Base-by-base conservation (phyloP, 2,329 filamentous ascomycete genomes). In the Fusarium acutatum region DNA sequence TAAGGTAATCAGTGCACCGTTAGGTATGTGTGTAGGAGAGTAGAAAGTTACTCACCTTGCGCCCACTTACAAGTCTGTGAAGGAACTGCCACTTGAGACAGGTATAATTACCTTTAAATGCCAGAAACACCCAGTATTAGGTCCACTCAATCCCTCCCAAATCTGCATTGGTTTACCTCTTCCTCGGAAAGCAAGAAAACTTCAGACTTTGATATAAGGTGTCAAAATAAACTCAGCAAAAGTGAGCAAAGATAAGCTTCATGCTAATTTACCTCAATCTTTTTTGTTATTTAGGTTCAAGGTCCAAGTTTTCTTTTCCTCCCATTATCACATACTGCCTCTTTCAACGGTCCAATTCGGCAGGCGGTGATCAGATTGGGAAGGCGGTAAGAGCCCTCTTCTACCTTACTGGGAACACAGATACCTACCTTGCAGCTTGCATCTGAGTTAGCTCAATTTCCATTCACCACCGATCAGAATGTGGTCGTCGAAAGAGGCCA, bases 401-500 rank as follows among this genome's bases (percentile, higher is more conserved):
- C 13, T 11, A 40, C 5, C 22, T 14, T 40, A 22, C 20, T 10
- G 2, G 47, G 26, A 30, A 30, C 28, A 30, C 26, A 30, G 28
- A 30, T 18, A 49, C n/a, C 1, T 37, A 37, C 44, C 14, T 47
- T 10, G 26, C 44, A 20, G 28, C 26, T 24, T 50, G 30, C 47
- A 50, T 50, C 47, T 50, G 14, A 46, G 43, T 10, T 28, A 34
- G 17, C 22, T 34, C 30, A 47, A 24, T 24, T 34, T 50, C 30
- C n/a, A 34, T 50, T 34, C 20, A 47, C 44, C 24, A 28, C 43
- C 28, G 28, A 30, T 49, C 28, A 49, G 26, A 50, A 83, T 82
- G 79, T 72, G 74, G 59, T 64, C 71, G 35, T 63, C 79, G 47
- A 64, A 80, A 56, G 81, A 86, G 67, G 77, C 76, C 46, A 71